Evolutionary conservation across 768 basidiomycete species (phyloP), one percentile per base, ranked within the genome.

Genomic region (Kwoniella sp.): DNA sequence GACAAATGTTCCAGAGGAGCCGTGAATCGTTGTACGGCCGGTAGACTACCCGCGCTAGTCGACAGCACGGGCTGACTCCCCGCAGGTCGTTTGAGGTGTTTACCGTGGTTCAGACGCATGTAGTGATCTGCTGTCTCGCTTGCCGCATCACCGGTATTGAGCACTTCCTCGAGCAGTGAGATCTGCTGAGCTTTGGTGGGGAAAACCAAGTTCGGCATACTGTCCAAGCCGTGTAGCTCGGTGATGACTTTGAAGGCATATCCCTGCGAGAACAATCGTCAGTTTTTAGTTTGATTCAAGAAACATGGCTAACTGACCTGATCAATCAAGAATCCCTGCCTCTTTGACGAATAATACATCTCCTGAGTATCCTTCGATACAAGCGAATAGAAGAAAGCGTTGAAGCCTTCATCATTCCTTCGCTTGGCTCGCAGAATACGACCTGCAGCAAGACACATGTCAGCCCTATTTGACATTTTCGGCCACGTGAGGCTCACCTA

Each of bases 201-300:
- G 83, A 95, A 99, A 55, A 97, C 96, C 58, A 98, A 85, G 75
- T 93, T 90, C 2, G 90, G 87, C 69, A 93, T 85, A 48, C 85
- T 84, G 63, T 95, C 89, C 28, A 98, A 84, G 9, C 96, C 96
- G 68, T 98, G 93, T 20, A 99, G 86, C 73, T 94, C 91, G 1
- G 96, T 98, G 82, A 99, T 98, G 58, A 99, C 95, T 82, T 98
- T 98, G 87, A 99, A 99, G 5, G 95, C 91, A 82, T 99, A 99
- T 2, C 96, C 95, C 73, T 75, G 58, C 3, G 15, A 5, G 20
- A 11, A 56, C 51, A 58, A 55, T 65, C 53, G 59, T 60, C 30
- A 9, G 55, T 4, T 51, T 3, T 13, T 41, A 26, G 5, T 22
- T 30, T 22, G 2, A 22, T 28, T 28, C 15, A 2, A 17, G n/a